These are phyloP conservation scores for Maudiozyma barnettii DNA, from an alignment of 805 yeast genomes.

Conservation along the genomic window DNA sequence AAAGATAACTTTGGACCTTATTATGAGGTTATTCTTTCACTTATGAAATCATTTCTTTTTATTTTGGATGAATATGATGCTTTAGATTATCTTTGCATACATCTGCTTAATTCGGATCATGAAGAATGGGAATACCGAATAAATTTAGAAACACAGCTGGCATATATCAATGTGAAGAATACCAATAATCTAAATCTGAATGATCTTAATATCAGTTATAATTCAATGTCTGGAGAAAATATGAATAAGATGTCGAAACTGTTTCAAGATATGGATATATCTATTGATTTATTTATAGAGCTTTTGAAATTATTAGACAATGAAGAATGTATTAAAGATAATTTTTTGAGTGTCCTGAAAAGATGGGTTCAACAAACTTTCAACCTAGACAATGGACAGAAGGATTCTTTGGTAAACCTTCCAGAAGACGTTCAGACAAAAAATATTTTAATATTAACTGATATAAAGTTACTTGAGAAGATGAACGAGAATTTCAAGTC, in stretches of 20 bases:
- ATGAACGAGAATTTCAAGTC: constrained; percentile 51
- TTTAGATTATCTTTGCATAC: constrained; percentile 22
- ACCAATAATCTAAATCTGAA: neutral
- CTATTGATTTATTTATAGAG: constrained; percentile 34
- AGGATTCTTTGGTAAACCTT: neutral
- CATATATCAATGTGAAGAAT: constrained; percentile 20
- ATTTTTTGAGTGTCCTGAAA: constrained; percentile 44
- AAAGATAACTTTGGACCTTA: constrained; percentile 14
- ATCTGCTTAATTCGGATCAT: constrained; percentile 27
- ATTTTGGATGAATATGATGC: constrained; percentile 22
- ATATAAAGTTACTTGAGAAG: constrained; percentile 55
- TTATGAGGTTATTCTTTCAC: constrained; percentile 24
- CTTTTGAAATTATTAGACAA: constrained; percentile 45
- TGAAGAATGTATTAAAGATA: constrained; percentile 32
- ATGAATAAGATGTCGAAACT: constrained; percentile 18
- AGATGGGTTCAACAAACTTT: constrained; percentile 43
- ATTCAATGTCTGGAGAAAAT: neutral
- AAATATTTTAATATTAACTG: constrained; percentile 48
- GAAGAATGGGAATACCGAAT: constrained; percentile 31
- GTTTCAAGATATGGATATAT: constrained; percentile 36
- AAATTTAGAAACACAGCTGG: constrained; percentile 30
- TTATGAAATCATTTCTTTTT: constrained; percentile 28
- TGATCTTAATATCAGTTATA: neutral
- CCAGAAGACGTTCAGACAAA: constrained; percentile 18
- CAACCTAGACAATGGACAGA: neutral